Percentiles rank a stretch among this genome's conserved stretches.
phyloP scores from a whole-genome alignment of 768 basidiomycete genomes.

The Suillus discolor region DNA sequence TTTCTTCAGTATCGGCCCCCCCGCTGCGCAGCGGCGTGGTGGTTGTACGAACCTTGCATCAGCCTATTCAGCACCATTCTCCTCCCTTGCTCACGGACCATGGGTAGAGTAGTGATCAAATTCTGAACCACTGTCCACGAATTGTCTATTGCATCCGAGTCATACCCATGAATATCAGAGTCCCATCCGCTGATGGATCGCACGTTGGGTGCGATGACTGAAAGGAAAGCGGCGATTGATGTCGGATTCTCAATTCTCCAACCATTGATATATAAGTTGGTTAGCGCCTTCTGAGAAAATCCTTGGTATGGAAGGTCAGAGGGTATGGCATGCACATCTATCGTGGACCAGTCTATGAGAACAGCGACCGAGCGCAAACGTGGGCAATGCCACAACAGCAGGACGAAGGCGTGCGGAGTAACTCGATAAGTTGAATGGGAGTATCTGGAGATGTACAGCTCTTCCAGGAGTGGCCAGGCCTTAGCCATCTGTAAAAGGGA shows the following conservation, averaged over 20 bases:
- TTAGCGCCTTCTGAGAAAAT: constrained; percentile 1
- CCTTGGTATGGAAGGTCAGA: constrained; percentile 5
- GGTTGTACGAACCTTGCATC: background rate
- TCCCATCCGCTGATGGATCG: background rate
- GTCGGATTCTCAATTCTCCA: background rate
- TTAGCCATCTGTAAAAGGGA: constrained; percentile 1
- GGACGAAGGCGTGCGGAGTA: background rate
- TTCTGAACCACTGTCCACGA: constrained; percentile 20
- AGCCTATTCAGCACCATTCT: background rate
- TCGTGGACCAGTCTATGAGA: background rate
- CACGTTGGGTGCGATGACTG: constrained; percentile 30
- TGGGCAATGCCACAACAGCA: constrained; percentile 4
- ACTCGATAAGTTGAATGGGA: background rate
- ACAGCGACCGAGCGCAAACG: background rate
- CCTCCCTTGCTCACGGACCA: constrained; percentile 4
- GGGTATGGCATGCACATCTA: background rate
- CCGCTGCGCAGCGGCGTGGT: background rate
- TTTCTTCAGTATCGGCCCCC: no score
- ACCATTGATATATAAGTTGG: background rate
- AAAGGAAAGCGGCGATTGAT: constrained; percentile 27
- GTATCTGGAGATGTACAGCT: background rate
- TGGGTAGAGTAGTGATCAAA: constrained; percentile 24
- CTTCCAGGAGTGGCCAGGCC: background rate
- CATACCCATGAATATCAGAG: no score
- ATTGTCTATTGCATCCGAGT: constrained; percentile 13